phyloP scores from a whole-genome alignment of 2,329 filamentous ascomycete species.

The Zymoseptoria crescenta region DNA sequence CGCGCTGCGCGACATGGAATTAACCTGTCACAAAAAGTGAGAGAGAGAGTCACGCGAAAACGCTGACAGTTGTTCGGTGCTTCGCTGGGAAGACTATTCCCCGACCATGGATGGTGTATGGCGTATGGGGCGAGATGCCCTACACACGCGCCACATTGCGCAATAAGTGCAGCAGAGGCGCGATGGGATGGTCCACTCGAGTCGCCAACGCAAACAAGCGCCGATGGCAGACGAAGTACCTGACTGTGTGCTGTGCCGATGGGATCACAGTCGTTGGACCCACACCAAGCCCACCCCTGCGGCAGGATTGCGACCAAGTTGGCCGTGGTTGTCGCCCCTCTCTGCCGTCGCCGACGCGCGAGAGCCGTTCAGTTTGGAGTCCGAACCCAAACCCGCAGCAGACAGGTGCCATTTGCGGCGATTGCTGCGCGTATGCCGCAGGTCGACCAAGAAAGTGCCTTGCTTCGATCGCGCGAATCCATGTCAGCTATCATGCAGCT shows the following conservation, averaged over 20 bases:
- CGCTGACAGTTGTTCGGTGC: conserved; percentile 20
- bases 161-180: conserved; percentile 21
- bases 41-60: conserved; percentile 25
- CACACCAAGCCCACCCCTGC: conserved; percentile 4
- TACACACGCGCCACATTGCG: conserved; percentile 21
- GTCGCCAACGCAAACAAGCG: conserved; percentile 5
- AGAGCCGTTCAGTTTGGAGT: conserved; percentile 13
- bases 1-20: conserved; percentile 13
- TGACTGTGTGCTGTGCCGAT: not conserved
- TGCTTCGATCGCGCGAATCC: conserved; percentile 21
- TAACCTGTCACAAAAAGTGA: conserved; percentile 26
- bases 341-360: conserved; percentile 8
- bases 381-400: conserved; percentile 4
- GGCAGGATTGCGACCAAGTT: not conserved
- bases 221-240: conserved; percentile 1
- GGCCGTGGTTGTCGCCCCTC: not conserved
- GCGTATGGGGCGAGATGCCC: conserved; percentile 12
- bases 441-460: conserved; percentile 15
- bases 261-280: not conserved
- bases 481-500: conserved; percentile 22
- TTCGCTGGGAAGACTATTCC: conserved; percentile 6
- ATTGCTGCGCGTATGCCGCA: conserved; percentile 13
- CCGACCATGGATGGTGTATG: conserved; percentile 1
- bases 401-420: conserved; percentile 9
- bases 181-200: conserved; percentile 8